Evolutionary conservation across 192 early-diverging fungal genomes (phyloP).

Genomic region (Coemansia sp.): DNA sequence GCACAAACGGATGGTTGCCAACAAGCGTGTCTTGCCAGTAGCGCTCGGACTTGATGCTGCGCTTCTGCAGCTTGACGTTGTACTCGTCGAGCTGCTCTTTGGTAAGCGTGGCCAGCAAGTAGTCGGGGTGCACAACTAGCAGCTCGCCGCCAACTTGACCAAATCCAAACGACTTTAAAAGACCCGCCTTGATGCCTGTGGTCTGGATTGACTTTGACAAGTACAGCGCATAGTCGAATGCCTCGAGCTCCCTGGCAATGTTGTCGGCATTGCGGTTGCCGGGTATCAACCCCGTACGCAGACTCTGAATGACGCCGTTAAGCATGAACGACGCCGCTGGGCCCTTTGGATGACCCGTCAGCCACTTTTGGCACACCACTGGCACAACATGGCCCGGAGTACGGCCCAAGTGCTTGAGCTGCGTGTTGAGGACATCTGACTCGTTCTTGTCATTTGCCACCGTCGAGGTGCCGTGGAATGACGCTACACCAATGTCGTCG

Average conservation of each 20-base stretch:
- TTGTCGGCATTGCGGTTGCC: slow-evolving; percentile 80
- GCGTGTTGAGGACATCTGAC: slow-evolving; percentile 81
- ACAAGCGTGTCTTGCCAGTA: slow-evolving; percentile 44
- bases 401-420: slow-evolving; percentile 83
- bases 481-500: slow-evolving; percentile 89
- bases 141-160: slow-evolving; percentile 70
- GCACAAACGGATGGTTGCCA: slow-evolving; percentile 36
- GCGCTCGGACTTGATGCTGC: slow-evolving; percentile 6
- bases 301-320: slow-evolving; percentile 81
- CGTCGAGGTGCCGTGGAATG: slow-evolving; percentile 95
- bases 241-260: slow-evolving; percentile 57
- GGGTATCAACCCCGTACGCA: slow-evolving; percentile 82
- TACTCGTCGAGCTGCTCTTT: slow-evolving; percentile 12
- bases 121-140: slow-evolving; percentile 69
- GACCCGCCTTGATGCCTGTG: slow-evolving; percentile 62
- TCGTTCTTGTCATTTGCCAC: slow-evolving; percentile 95
- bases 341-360: slow-evolving; percentile 89
- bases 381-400: slow-evolving; percentile 80
- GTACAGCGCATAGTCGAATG: slow-evolving; percentile 81
- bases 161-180: slow-evolving; percentile 70
- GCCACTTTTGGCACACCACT: slow-evolving; percentile 87
- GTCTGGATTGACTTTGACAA: slow-evolving; percentile 71
- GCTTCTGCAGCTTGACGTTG: slow-evolving; percentile 9
- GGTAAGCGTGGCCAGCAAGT: slow-evolving; percentile 52
- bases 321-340: slow-evolving; percentile 93